Conservation (phyloP, 768 basidiomycete species). For the Suillus americanus region DNA sequence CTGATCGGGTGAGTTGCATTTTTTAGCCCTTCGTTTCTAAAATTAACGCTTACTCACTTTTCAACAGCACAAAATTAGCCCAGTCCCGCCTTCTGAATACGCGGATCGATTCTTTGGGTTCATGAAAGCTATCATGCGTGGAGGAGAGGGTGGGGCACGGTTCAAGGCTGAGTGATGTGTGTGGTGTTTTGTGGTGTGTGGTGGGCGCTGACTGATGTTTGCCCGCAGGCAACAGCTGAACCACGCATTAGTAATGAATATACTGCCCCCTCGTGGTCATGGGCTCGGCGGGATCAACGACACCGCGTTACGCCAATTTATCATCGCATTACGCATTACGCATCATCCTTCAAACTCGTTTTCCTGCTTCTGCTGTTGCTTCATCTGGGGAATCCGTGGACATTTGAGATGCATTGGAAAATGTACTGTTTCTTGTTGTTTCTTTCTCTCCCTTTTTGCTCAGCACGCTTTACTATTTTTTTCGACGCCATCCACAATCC, state of each 20-base stretch:
- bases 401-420: slow-evolving; percentile 2
- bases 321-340: too few species aligned
- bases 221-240: not conserved
- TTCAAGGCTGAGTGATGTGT: slow-evolving; percentile 44
- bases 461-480: not conserved
- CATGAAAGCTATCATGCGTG: slow-evolving; percentile 83
- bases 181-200: not conserved
- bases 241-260: not conserved
- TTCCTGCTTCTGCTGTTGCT: not conserved
- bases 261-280: not conserved
- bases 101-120: slow-evolving; percentile 86
- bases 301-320: not conserved
- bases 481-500: not conserved
- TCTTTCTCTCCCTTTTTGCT: not conserved
- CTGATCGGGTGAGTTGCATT: slow-evolving; percentile 73
- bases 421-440: not conserved
- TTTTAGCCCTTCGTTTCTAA: not conserved
- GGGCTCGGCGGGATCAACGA: not conserved
- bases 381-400: not conserved
- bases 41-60: not conserved
- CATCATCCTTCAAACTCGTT: not conserved
- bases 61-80: slow-evolving; percentile 88
- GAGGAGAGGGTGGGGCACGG: slow-evolving; percentile 62
- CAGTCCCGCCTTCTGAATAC: slow-evolving; percentile 86
- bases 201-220: not conserved